phyloP scores from a whole-genome alignment of 2,329 filamentous ascomycete genomes.

The Metarhizium robertsii region DNA sequence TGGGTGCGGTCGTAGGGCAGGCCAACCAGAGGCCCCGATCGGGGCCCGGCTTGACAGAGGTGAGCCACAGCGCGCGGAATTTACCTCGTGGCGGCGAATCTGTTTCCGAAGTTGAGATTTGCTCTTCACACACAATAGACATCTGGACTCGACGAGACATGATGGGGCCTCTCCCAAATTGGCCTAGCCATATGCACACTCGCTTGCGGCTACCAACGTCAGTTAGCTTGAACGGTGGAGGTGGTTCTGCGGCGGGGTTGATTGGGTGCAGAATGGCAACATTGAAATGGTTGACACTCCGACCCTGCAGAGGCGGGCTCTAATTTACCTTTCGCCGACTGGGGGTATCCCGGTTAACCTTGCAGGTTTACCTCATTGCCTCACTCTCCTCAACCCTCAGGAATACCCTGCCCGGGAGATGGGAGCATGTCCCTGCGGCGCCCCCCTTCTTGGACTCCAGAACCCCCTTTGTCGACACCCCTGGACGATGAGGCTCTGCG shows the following conservation, averaged over 20 bases:
- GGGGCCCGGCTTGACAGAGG: not conserved
- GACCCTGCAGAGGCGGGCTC: too few relatives aligned
- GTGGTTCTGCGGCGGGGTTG: not conserved
- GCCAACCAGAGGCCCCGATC: conserved; percentile 1
- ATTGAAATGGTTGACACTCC: too few relatives aligned
- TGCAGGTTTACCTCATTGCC: too few relatives aligned
- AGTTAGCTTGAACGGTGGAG: conserved; percentile 5
- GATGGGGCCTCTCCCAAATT: not conserved
- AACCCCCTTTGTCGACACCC: not conserved
- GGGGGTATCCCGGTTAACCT: too few relatives aligned
- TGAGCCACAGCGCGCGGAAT: not conserved
- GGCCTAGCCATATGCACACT: conserved; percentile 2
- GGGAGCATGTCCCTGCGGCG: not conserved
- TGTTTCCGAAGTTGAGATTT: not conserved
- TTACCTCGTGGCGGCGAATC: conserved; percentile 2
- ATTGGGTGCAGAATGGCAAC: not conserved
- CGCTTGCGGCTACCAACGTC: conserved; percentile 9
- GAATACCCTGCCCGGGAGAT: not conserved
- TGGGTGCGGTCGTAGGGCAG: not conserved
- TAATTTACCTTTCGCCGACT: too few relatives aligned
- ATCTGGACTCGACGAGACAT: too few relatives aligned
- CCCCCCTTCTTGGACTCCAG: not conserved
- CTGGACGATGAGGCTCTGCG: conserved; percentile 5
- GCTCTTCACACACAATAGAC: not conserved
- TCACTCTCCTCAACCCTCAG: too few relatives aligned